Conservation (phyloP, 805 yeast genomes). For the Starmerella sirachaensis region DNA sequence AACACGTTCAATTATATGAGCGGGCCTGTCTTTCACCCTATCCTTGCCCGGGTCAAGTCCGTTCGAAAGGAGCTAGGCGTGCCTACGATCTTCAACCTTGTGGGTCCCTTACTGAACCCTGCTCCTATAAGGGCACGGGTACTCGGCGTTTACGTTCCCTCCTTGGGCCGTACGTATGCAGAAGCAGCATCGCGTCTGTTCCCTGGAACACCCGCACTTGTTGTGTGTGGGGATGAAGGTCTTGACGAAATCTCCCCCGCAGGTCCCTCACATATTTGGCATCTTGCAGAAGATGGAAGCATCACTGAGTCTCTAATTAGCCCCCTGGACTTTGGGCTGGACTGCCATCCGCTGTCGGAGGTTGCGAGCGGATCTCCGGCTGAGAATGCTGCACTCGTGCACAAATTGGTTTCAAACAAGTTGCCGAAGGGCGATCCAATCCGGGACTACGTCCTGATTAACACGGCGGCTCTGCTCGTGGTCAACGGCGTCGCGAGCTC, state of each 20-base stretch:
- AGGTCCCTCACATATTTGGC: conserved; percentile 76
- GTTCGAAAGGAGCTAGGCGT: conserved; percentile 71
- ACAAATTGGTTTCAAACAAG: conserved; percentile 36
- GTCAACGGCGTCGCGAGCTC: conserved; percentile 50
- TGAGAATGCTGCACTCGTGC: conserved; percentile 62
- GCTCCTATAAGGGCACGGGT: conserved; percentile 69
- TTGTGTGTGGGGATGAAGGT: conserved; percentile 88
- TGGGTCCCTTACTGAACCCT: conserved; percentile 93
- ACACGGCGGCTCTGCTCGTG: conserved; percentile 77
- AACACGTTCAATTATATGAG: conserved; percentile 55
- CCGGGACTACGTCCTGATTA: conserved; percentile 80
- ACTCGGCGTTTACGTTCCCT: conserved; percentile 76
- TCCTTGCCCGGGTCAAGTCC: conserved; percentile 71
- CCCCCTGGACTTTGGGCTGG: conserved; percentile 74
- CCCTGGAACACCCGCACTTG: conserved; percentile 45
- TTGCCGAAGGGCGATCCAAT: conserved; percentile 41
- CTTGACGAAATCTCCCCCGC: conserved; percentile 89
- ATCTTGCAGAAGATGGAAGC: conserved; percentile 34
- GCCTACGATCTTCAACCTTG: conserved; percentile 85
- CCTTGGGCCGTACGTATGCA: conserved; percentile 73
- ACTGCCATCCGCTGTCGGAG: conserved; percentile 51
- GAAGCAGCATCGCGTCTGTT: conserved; percentile 56
- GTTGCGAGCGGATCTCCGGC: conserved; percentile 80
- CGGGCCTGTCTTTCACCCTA: conserved; percentile 92
- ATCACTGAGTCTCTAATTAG: conserved; percentile 25